Base-by-base conservation (phyloP, 768 basidiomycete species). In the Russula vinacea region DNA sequence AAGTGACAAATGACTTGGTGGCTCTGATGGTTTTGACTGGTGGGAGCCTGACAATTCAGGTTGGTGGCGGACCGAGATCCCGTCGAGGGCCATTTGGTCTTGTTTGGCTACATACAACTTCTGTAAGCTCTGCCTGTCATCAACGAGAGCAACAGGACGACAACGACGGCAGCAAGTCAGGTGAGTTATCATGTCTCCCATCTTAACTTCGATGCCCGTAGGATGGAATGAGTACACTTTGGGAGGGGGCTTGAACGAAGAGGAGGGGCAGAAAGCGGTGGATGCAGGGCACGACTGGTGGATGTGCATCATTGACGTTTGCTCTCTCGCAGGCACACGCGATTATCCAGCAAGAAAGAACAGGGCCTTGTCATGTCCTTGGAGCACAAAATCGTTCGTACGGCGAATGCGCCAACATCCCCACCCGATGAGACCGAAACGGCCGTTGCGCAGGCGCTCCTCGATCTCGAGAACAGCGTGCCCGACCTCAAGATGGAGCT, bases 401-500 rank as follows among this genome's bases (percentile, higher is more conserved):
- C 92, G 70, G 97, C 97, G 75, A 98, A 98, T 75, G 96, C 97
- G 62, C 95, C 96, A 67, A 83, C 79, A 67, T 88, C 90, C 26
- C 72, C 92, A 67, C 94, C 96, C 66, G 90, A 94, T 77, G 94
- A 94, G 77, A 91, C 87, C 45, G 96, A 98, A 80, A 87, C 82
- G 69, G 85, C 78, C 72, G 89, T 99, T 75, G 96, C 92, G 57
- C 96, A 98, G 80, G 94, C 97, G 59, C 81, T 99, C 71, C 78
- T 98, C 72, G 97, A 99, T 84, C 87, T 99, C 74, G 96, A 98
- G 80, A 92, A 89, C 83, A 94, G 93, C 76, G 95, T 98, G 65
- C 92, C 95, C 67, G 97, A 99, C 79, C 89, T 99, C 81, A 99
- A 98, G 87, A 74, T 84, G 62, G 97, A 99, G 82, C 88, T 99